Evolutionary conservation across 1,139 yeast genomes (phyloP), one percentile per base, ranked within the genome.

Genomic region (Barnettozyma hawaiiensis): DNA sequence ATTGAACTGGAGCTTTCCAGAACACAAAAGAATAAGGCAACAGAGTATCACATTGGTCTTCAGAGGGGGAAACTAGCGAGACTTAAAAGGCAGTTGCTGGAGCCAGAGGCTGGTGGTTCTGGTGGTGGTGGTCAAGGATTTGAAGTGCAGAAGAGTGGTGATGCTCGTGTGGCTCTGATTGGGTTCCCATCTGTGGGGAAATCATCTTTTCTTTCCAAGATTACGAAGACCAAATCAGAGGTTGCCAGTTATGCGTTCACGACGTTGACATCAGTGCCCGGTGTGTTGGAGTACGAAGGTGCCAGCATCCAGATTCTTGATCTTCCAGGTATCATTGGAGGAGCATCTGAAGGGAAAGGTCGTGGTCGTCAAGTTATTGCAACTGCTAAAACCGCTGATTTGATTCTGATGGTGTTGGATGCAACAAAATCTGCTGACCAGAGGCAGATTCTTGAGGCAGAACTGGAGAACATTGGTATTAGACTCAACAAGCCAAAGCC

Each of bases 161-260:
- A 90, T 70, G 97, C 97, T 1, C 73, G 98, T 52, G 96, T 87
- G 2, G 95, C 95, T 15, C 70, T 92, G 43, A 90, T 92, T 64
- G 98, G 98, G 40, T 92, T 90, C 63, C 98, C 98, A 10, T 89
- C 97, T 4, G 98, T 92, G 21, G 98, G 98, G 63, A 92, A 92
- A 61, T 89, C 97, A 2, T 86, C 96, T 1, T 77, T 92, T 52
- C 70, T 92, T 46, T 80, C 86, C 28, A 81, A 86, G 59, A 85
- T 92, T 43, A 92, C 98, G 35, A 85, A 85, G 56, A 92, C 97
- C 5, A 86, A 87, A 63, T 85, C 96, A 1, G 97, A 89, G 61
- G 85, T 95, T 42, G 98, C 98, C 12, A 85, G 81, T 47, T 92
- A 92, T 59, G 95, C 95, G 44, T 92, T 92, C 73, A 92, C 98